Conservation (phyloP, 345 rosid genomes). For the Gynandropsis gynandra region DNA sequence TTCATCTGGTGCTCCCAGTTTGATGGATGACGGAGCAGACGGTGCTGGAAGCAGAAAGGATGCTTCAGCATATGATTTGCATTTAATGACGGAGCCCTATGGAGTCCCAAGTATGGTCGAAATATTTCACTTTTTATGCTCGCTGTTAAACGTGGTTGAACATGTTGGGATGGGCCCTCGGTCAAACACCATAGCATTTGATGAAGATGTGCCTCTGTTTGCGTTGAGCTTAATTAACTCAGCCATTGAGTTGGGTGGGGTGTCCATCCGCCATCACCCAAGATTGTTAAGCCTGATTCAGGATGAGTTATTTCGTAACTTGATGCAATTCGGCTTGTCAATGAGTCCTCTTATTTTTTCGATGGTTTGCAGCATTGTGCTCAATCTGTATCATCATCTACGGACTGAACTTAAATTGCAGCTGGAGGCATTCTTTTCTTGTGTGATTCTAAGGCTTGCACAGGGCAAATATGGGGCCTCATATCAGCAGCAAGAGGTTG, state of each 20-base stretch:
- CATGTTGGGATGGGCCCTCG: conserved; percentile 65
- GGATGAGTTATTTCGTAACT: conserved; percentile 88
- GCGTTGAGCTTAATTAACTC: conserved; percentile 94
- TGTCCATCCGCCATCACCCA: conserved; percentile 69
- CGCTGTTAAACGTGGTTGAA: conserved; percentile 72
- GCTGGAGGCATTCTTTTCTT: conserved; percentile 98
- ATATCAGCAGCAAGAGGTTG: conserved; percentile 97
- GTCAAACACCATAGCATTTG: conserved; percentile 76
- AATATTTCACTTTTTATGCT: conserved; percentile 85
- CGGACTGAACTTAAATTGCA: conserved; percentile 83
- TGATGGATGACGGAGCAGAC: conserved; percentile 54
- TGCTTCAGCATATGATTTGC: conserved; percentile 59
- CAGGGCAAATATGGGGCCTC: conserved; percentile 92
- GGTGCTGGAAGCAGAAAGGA: conserved; percentile 58
- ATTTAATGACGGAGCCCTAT: conserved; percentile 83
- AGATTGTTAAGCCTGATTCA: conserved; percentile 82
- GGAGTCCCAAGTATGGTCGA: conserved; percentile 98
- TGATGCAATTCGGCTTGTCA: conserved; percentile 95
- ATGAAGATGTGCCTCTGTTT: conserved; percentile 95
- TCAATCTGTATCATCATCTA: conserved; percentile 85
- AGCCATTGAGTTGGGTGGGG: conserved; percentile 84
- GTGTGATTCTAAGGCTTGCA: conserved; percentile 93
- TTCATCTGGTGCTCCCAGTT: conserved; percentile 45
- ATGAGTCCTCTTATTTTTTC: conserved; percentile 95
- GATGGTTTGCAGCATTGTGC: conserved; percentile 89